Evolutionary conservation across 495 filamentous ascomycete genomes (phyloP), one percentile per base, ranked within the genome.

Genomic region (Talaromyces proteolyticus): DNA sequence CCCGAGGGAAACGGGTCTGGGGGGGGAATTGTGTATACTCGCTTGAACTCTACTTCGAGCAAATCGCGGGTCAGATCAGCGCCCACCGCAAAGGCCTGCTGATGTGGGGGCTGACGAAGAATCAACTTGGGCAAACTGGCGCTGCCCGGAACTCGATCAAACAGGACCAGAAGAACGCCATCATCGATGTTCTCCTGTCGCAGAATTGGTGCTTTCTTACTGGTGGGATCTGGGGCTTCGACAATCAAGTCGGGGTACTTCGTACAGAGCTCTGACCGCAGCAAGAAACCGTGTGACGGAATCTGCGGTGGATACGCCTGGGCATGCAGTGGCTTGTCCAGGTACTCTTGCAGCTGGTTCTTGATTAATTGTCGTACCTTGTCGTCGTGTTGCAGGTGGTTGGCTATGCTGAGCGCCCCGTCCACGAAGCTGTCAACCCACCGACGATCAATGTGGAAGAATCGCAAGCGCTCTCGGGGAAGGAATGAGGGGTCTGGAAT

Each of bases 381-480:
- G 23, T 70, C 68, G 4, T 60, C 50, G 8, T 38, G 22, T 0
- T 43, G 52, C 7, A 48, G 21, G 49, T 76, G 72, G 52, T 77
- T 75, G 2, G 55, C 73, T 0, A 73, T 34, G 10, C 52, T 59
- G 0, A 80, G 56, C 3, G 67, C 76, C 1, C 76, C 75, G 48
- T 80, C 76, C 6, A 79, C 52, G 6, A 76, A 16, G 12, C 57
- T 56, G 29, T 76, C 70, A 0, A 66, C 39, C 76, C 75, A 78
- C 44, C 57, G 60, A 0, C 39, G 12, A 23, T 80, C 75, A 21
- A 79, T 64, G 38, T 62, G 49, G 57, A 79, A 80, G 60, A 76
- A 73, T 0, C 76, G 68, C 0, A 80, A 48, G 5, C 48, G 46
- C 53, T 77, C 75, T 11, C 39, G 39, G 3, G 66, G 70, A 1